These are phyloP conservation scores for Abortiporus biennis DNA, from an alignment of 1,284 basidiomycete genomes.

Conservation along the genomic window DNA sequence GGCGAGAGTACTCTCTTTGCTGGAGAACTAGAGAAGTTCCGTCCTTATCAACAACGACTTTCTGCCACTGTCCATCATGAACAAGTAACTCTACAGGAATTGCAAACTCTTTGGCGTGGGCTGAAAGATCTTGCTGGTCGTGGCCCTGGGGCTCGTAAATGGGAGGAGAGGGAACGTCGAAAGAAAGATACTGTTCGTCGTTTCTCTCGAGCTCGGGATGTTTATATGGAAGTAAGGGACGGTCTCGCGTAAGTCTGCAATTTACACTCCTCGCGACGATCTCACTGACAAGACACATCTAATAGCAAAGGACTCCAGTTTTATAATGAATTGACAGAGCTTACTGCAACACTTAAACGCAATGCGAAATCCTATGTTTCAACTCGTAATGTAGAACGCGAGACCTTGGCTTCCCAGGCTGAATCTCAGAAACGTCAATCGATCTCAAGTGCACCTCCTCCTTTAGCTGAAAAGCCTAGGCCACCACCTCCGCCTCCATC, in stretches of 20 bases:
- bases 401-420: conserved; percentile 59
- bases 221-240: conserved; percentile 82
- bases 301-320: conserved; percentile 82
- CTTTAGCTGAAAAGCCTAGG: conserved; percentile 35
- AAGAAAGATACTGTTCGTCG: conserved; percentile 70
- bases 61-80: conserved; percentile 75
- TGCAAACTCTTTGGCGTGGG: conserved; percentile 64
- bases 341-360: conserved; percentile 54
- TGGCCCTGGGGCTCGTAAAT: conserved; percentile 66
- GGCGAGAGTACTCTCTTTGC: conserved; percentile 89
- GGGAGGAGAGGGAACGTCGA: conserved; percentile 74
- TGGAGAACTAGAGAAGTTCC: conserved; percentile 92
- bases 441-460: conserved; percentile 31
- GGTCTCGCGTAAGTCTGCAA: conserved; percentile 65
- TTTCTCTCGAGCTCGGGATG: conserved; percentile 72
- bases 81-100: conserved; percentile 62
- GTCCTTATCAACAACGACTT: conserved; percentile 83
- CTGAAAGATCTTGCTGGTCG: conserved; percentile 70
- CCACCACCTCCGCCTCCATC: conserved; percentile 34
- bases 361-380: conserved; percentile 62
- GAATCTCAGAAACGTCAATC: conserved; percentile 66
- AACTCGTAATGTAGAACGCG: conserved; percentile 66
- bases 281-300: conserved; percentile 2
- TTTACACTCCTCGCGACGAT: neutral
- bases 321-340: conserved; percentile 76